These are phyloP conservation scores for Platismatia glauca DNA, from an alignment of 495 filamentous ascomycete genomes.

Conservation along the genomic window DNA sequence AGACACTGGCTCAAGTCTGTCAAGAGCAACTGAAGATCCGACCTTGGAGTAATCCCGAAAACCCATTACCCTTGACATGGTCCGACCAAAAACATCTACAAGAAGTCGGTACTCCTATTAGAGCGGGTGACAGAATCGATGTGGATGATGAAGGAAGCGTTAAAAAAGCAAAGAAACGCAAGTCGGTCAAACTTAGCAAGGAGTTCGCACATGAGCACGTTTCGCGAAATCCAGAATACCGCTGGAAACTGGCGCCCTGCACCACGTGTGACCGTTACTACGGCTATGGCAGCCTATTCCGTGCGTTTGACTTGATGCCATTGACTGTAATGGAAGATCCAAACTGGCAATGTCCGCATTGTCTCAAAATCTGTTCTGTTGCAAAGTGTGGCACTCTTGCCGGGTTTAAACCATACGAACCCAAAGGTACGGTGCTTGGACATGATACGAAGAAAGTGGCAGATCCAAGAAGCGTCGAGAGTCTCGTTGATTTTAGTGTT, in stretches of 20 bases:
- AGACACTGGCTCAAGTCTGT: slow-evolving; percentile 78
- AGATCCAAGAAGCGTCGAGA: slow-evolving; percentile 80
- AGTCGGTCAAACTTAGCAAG: slow-evolving; percentile 41
- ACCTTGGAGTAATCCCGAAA: slow-evolving; percentile 54
- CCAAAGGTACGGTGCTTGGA: slow-evolving; percentile 73
- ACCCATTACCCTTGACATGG: slow-evolving; percentile 26
- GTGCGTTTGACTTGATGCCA: slow-evolving; percentile 82
- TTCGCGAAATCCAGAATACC: slow-evolving; percentile 61
- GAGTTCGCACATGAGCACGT: slow-evolving; percentile 62
- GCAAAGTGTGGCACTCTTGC: slow-evolving; percentile 56
- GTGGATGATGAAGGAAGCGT: slow-evolving; percentile 35
- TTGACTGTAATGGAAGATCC: slow-evolving; percentile 66
- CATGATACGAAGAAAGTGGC: slow-evolving; percentile 83
- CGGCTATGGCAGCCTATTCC: slow-evolving; percentile 81
- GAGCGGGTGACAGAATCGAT: slow-evolving; percentile 32
- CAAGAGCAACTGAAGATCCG: slow-evolving; percentile 71
- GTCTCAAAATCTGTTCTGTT: slow-evolving; percentile 75
- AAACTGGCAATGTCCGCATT: slow-evolving; percentile 82
- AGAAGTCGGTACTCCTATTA: background rate
- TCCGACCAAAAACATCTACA: slow-evolving; percentile 7
- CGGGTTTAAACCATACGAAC: slow-evolving; percentile 62
- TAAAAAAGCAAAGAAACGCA: slow-evolving; percentile 32
- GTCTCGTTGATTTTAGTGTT: slow-evolving; percentile 71
- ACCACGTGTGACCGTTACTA: slow-evolving; percentile 63
- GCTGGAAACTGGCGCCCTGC: slow-evolving; percentile 75